Evolutionary conservation across 345 rosid species (phyloP), one percentile per base, ranked within the genome.

Genomic region (Heritiera littoralis): DNA sequence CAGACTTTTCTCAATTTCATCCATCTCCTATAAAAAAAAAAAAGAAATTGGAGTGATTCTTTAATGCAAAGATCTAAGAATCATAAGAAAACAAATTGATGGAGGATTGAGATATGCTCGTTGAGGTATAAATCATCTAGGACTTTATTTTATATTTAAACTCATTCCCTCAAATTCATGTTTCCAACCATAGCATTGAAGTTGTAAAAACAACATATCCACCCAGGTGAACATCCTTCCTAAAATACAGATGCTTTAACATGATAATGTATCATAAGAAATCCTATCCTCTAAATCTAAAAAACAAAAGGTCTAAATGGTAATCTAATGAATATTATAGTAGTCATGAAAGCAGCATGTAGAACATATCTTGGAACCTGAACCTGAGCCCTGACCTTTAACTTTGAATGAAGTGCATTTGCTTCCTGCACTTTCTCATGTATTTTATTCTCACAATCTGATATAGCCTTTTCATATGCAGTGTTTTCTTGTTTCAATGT

Each of bases 391-490:
- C 89, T 64, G 75, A 92, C 97, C 98, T 91, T 84, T 84, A 92
- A 79, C 84, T 89, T 91, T 68, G 68, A 80, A 80, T 46, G 78
- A 82, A 91, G 89, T 52, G 81, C 78, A 70, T 89, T 88, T 49
- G 90, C 89, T 85, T 95, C 99, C 79, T 81, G 89, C 69, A 85
- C 63, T 75, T 88, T 92, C 88, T 92, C 99, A 54, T 86, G 87
- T 77, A 91, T 77, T 87, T 86, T 94, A 35, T 61, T 82, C 81
- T 91, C 93, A 79, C 93, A 93, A 85, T 83, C 82, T n/a, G 93
- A 89, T 80, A 92, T 84, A 65, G 99, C 97, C 85, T 87, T 92
- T 84, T 89, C 89, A 63, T 91, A 96, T 32, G 87, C 92, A 72
- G 80, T 88, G 71, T 95, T 95, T 84, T 93, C 98, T 86, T 94